Evolutionary conservation across 192 early-diverging fungal genomes (phyloP), one percentile per base, ranked within the genome.

Genomic region (Coemansia sp.): DNA sequence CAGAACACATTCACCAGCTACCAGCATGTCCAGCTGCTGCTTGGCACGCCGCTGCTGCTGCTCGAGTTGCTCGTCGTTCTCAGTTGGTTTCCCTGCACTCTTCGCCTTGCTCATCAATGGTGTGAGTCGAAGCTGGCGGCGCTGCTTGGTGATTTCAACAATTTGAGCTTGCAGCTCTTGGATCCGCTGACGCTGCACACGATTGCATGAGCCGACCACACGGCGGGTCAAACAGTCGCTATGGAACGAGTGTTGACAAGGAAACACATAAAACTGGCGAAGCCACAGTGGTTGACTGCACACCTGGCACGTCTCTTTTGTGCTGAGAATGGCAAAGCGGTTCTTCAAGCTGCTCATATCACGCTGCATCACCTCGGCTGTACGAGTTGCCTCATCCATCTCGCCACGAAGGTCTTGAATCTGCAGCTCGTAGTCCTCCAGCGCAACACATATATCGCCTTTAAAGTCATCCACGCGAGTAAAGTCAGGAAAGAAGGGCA

Each of bases 401-500:
- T 97, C 93, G 23, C 69, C 65, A 57, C 93, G 92, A 60, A 99
- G 82, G 28, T 90, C 86, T 34, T 96, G 87, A 57, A 97, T 93
- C 60, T 96, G 88, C 19, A 83, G 71, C 67, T 96, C 96, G 71
- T 98, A 98, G 47, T 96, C 89, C 59, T 96, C 92, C 10, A 99
- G 79, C 5, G 96, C 95, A 5, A 79, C 59, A 69, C 90, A 93
- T 15, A 99, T 90, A 57, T 99, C 97, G 31, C 93, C 90, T 78
- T 98, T 98, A 77, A 99, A 96, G 68, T 97, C 91, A 65, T 99
- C 93, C 69, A 99, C 98, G 0, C 92, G 83, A 1, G 95, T 91
- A 82, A 98, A 97, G 65, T 97, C 97, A 0, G 96, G 97, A 71
- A 99, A 99, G 67, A 91, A 95, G 1, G 92, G 94, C 58, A 99